Base-by-base conservation (phyloP, 768 basidiomycete species). In the Sistotremastrum suecicum region DNA sequence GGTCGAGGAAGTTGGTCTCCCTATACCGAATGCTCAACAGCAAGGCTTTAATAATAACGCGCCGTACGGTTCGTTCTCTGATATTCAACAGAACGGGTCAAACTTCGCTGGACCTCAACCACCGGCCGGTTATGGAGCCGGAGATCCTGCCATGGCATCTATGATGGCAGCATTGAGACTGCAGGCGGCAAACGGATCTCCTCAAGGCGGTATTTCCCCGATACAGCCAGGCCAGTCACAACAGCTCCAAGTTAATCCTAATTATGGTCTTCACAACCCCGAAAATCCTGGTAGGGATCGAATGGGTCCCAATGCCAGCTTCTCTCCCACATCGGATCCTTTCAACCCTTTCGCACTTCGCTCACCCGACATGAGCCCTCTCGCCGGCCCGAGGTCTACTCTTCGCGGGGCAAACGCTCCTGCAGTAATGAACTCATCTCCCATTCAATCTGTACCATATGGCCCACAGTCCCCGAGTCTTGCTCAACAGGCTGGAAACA, bases 121-220 rank as follows among this genome's bases (percentile, higher is more conserved):
- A 44, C 80, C 85, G 8, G 76, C 81, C 5, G 83, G 83, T 31
- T 86, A 87, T 56, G 80, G 83, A 9, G 75, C 80, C 42, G 85
- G 80, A 48, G 84, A 87, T 56, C 86, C 88, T 60, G 82, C 83
- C 11, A 64, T 90, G 44, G 86, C 86, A 42, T 87, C 85, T 8
- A 89, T 90, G 84, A 89, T 90, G 85, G 87, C 86, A 33, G 82
- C 87, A 11, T 65, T 89, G 52, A 87, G 88, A 62, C 86, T 88
- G 84, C 86, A 83, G 51, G 85, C 83, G 20, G 83, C 86, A 60
- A 88, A 85, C 51, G 42, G 30, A 29, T 43, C 44, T 20, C 78
- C 83, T 11, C 83, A 87, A 57, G 78, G 83, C 34, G 83, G 77
- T 7, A 40, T 44, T 7, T 84, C 79, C 31, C 72, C 80, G 43